These are phyloP conservation scores for Lactifluus pinguis DNA, from an alignment of 768 basidiomycete genomes.

Conservation along the genomic window DNA sequence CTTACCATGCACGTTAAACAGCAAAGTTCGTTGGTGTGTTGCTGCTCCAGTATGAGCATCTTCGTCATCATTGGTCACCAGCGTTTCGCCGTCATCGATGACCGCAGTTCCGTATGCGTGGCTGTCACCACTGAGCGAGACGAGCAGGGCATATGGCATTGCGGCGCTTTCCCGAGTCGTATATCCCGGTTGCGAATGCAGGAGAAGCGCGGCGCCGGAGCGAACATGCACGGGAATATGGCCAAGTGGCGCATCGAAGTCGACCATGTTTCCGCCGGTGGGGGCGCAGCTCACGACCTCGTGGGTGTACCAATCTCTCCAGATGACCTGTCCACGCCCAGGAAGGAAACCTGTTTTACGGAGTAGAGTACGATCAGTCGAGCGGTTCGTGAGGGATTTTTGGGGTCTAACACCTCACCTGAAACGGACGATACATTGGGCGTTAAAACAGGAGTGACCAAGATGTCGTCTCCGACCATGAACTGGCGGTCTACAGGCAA, in stretches of 20 bases:
- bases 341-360: conserved; percentile 48
- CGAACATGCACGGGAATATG: conserved; percentile 73
- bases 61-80: conserved; percentile 25
- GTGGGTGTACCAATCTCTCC: conserved; percentile 73
- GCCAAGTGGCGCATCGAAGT: conserved; percentile 56
- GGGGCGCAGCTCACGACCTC: conserved; percentile 35
- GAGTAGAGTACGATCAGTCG: not conserved
- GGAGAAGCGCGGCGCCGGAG: conserved; percentile 54
- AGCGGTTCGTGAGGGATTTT: not conserved
- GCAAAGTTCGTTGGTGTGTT: conserved; percentile 42
- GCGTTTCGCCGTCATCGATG: conserved; percentile 60
- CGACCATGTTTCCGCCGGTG: conserved; percentile 33
- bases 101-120: conserved; percentile 52
- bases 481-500: conserved; percentile 61
- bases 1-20: conserved; percentile 31
- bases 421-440: conserved; percentile 62
- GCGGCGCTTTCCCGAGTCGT: conserved; percentile 58
- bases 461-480: conserved; percentile 57
- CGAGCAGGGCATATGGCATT: conserved; percentile 53
- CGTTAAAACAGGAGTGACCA: conserved; percentile 66
- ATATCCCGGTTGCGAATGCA: conserved; percentile 55
- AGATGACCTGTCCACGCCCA: conserved; percentile 45
- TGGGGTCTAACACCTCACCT: conserved; percentile 32
- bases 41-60: conserved; percentile 22
- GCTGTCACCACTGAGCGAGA: conserved; percentile 41